Base-by-base conservation (phyloP, 108 stramenopile genomes). In the Nitzschia palea region DNA sequence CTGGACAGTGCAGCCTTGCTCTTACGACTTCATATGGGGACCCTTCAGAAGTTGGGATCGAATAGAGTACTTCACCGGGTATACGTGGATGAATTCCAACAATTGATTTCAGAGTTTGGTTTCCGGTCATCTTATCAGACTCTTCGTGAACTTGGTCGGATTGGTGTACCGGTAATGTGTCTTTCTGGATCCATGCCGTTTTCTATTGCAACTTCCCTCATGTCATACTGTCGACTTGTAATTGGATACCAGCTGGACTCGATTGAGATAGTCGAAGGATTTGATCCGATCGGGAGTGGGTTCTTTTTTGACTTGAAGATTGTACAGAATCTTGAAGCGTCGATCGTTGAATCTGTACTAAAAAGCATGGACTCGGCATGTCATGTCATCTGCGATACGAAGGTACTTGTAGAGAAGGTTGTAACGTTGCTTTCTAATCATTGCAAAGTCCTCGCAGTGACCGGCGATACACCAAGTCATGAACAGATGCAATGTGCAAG, bases 401-500 rank as follows among this genome's bases (percentile, higher is more conserved):
- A 12, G 9, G 14, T 12, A 42, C 12, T 14, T 14, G 14, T 9
- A 9, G 14, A 42, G 40, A 14, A 9, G 12, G 14, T 42, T 42
- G 9, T 9, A 12, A 9, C 14, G 12, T 12, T 42, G 40, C 12
- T 9, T 42, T 42, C 14, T 14, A 42, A 9, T 14, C 12, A 12
- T 12, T 9, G 40, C 9, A 12, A 14, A 12, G 40, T 42, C 14
- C 9, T 14, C 6, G 8, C 50, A 51, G 50, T n/a, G 17, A 51
- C 15, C 14, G n/a, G n/a, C n/a, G n/a, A n/a, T n/a, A n/a, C n/a
- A 6, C 9, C n/a, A 8, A 42, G 5, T 20, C 43, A 9, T 17
- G 9, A 62, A 44, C 60, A 62, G 60, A 25, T 9, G 45, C 5
- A 44, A 12, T 45, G 15, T 10, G 60, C 60, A 4, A 44, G 12